These are phyloP conservation scores for Trichocladium antarcticum DNA, from an alignment of 495 filamentous ascomycete genomes.

Conservation along the genomic window DNA sequence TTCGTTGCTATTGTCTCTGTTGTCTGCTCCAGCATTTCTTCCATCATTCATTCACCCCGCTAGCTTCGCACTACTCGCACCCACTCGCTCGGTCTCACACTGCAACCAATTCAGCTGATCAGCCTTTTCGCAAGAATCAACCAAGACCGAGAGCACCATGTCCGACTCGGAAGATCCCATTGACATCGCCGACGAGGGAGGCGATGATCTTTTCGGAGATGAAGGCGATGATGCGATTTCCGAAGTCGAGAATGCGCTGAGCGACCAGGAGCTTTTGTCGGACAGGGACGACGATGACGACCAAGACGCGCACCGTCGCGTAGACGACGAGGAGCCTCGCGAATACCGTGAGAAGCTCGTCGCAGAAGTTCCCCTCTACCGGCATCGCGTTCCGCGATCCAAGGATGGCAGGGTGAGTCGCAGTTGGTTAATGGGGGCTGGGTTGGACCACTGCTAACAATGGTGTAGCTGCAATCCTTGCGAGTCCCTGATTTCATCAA, in stretches of 20 bases:
- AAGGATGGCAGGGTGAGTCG: conserved; percentile 51
- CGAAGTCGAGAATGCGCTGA: conserved; percentile 29
- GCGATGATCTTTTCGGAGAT: conserved; percentile 58
- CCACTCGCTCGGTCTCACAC: not conserved
- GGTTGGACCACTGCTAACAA: not conserved
- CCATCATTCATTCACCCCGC: too few species aligned
- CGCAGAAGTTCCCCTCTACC: conserved; percentile 47
- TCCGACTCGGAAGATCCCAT: conserved; percentile 41
- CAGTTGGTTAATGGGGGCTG: not conserved
- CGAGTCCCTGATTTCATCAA: conserved; percentile 70
- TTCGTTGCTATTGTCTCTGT: not conserved
- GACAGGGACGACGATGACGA: conserved; percentile 53
- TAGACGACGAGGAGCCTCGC: conserved; percentile 37
- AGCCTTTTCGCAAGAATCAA: too few species aligned
- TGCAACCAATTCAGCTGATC: not conserved
- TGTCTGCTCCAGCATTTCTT: too few species aligned
- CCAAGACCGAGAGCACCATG: conserved; percentile 24
- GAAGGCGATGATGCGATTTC: conserved; percentile 30
- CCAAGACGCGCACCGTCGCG: conserved; percentile 24
- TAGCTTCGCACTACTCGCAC: too few species aligned
- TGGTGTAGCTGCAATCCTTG: conserved; percentile 59
- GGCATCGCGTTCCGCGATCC: conserved; percentile 57
- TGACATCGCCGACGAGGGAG: conserved; percentile 42
- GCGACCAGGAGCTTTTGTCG: conserved; percentile 69
- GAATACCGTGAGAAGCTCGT: conserved; percentile 44